A percentile compares a stretch with the other conserved stretches of the same genome.
Evolutionary conservation across 805 yeast genomes (phyloP).

Genomic region (Pichia occidentalis): DNA sequence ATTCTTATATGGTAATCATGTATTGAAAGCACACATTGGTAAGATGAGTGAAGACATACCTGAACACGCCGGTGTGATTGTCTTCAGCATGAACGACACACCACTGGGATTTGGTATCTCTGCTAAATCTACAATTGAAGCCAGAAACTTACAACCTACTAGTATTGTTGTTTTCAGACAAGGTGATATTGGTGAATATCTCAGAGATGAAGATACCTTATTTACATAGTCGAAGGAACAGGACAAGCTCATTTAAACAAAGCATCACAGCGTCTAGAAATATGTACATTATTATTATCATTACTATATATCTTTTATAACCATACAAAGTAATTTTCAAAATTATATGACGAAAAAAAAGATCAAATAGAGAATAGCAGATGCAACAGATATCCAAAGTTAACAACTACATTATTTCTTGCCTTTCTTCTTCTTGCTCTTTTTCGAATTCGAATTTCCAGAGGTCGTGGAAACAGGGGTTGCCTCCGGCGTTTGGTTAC

Average conservation of each 20-base stretch:
- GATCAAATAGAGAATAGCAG: neutral
- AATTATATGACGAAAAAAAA: no score
- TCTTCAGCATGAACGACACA: constrained; percentile 84
- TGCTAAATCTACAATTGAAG: constrained; percentile 85
- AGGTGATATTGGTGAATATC: constrained; percentile 94
- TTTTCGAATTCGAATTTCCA: constrained; percentile 12
- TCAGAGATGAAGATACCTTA: constrained; percentile 95
- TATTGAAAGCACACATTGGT: constrained; percentile 93
- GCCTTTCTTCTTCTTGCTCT: constrained; percentile 28
- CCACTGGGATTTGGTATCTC: constrained; percentile 95
- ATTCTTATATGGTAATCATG: constrained; percentile 91
- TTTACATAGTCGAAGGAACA: constrained; percentile 49
- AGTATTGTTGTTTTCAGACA: constrained; percentile 95
- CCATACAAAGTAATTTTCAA: no score
- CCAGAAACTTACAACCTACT: constrained; percentile 84
- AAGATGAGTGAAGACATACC: constrained; percentile 97
- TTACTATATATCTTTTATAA: no score
- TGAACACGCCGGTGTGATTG: constrained; percentile 93
- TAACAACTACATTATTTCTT: constrained; percentile 14
- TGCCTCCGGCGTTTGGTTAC: constrained; percentile 11
- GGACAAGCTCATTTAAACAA: constrained; percentile 4
- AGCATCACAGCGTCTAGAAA: constrained; percentile 1
- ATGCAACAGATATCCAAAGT: neutral
- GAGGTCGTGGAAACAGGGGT: constrained; percentile 9
- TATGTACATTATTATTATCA: constrained; percentile 16